Base-by-base conservation (phyloP, 345 rosid genomes). In the Euphorbia peplus region DNA sequence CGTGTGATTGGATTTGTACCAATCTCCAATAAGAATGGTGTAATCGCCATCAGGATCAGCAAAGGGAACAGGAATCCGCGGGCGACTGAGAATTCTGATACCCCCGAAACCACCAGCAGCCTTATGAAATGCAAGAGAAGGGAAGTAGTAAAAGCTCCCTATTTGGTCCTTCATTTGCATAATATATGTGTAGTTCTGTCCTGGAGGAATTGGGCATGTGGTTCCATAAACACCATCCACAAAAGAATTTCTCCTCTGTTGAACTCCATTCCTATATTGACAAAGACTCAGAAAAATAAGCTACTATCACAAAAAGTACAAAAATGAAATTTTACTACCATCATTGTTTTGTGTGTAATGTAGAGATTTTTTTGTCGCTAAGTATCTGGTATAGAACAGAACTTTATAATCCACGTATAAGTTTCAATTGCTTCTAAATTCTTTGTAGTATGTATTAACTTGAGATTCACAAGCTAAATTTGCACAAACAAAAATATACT, bases 71-170 rank as follows among this genome's bases (percentile, higher is more conserved):
- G 99, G 99, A 56, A 95, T 90, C 22, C 29, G 54, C 1, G 97
- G 95, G 29, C 96, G 85, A 63, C 96, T 95, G 16, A 87, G 91
- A 70, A 95, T 79, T 64, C 83, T 84, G 74, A 95, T 79, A 62
- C 86, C 90, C 5, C 99, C 99, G 30, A 81, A 95, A 22, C 83
- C 98, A 9, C 99, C 99, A 9, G 93, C 93, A 25, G 99, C 91
- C 83, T 91, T 95, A 80, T 91, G 99, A 79, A 91, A 80, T 42
- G 73, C 87, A n/a, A 90, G 85, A 46, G 96, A 91, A n/a, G 99
- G 99, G 79, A 87, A 95, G 75, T 95, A 95, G 77, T 65, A 93
- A 86, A 82, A 93, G 76, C 89, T 89, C 15, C 97, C 97, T 11
- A 93, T 93, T 63, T 95, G 99, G 54, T 95, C 99, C 76, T 91